Base-by-base conservation (phyloP, 2,329 filamentous ascomycete genomes). In the Alternaria arbusti region DNA sequence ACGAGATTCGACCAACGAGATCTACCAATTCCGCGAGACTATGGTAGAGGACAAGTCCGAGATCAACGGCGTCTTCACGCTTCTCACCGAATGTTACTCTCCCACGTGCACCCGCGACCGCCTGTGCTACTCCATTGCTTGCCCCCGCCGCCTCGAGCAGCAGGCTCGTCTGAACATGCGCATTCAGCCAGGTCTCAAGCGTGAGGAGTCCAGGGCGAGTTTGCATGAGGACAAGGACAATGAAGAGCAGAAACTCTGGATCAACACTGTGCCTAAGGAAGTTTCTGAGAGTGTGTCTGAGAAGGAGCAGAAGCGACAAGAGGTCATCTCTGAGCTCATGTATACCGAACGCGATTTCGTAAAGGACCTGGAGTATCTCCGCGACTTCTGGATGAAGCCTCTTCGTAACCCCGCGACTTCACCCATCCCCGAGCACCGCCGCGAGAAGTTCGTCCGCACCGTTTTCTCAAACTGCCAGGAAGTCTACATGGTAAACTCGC, bases 281-380 rank as follows among this genome's bases (percentile, higher is more conserved):
- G 86, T 99, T 61, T 94, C 94, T 1, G 94, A 98, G 71, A 92
- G 90, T 75, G 90, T 97, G 28, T 90, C 89, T 54, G 96, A 99
- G 70, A 89, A 88, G 70, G 96, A 99, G 80, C 96, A 97, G 89
- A 98, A 98, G 84, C 89, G 96, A 47, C 96, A 99, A 78, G 96
- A 99, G 78, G 92, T 99, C 71, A 97, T 99, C 64, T 97, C 95
- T 6, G 96, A 99, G 79, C 90, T 98, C 66, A 97, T 96, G 89
- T 99, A 99, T 82, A 99, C 96, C 0, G 96, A 99, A 80, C 89
- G 96, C 71, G 96, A 99, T 82, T 99, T 99, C 74, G 96, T 99
- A 78, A 99, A 99, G 84, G 96, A 99, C 80, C 85, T 99, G 73
- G 96, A 99, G 81, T 99, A 99, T 77, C 85, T 99, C 28, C 89